phyloP scores from a whole-genome alignment of 768 basidiomycete species.

The Auriculariales sp. region DNA sequence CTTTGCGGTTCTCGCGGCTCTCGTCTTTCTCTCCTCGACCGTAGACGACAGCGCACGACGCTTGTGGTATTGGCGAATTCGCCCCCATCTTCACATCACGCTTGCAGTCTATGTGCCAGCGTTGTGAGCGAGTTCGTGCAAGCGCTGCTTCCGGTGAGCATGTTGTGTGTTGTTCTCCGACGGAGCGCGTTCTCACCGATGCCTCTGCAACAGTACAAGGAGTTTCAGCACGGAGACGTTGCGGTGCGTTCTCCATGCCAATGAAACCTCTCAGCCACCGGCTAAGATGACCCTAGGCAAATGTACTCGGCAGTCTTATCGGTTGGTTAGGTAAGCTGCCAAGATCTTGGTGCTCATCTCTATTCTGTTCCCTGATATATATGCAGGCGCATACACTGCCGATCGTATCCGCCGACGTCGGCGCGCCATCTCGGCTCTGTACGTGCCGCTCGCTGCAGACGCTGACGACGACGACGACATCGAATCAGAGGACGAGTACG shows the following conservation, averaged over 20 bases:
- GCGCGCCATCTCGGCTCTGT: constrained; percentile 72
- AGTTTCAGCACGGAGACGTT: constrained; percentile 60
- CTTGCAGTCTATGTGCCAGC: constrained; percentile 70
- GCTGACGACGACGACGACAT: constrained; percentile 29
- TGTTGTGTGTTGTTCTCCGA: background rate
- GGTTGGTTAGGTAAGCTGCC: no score
- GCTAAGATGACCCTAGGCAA: constrained; percentile 46
- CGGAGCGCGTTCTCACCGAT: background rate
- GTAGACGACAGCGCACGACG: constrained; percentile 75
- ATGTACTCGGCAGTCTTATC: constrained; percentile 60
- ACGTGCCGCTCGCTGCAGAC: constrained; percentile 57
- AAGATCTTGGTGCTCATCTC: no score
- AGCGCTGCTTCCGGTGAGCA: constrained; percentile 62
- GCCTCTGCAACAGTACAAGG: constrained; percentile 41
- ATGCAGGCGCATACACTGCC: constrained; percentile 32
- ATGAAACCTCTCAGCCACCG: constrained; percentile 2
- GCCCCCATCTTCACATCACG: constrained; percentile 51
- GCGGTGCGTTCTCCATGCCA: constrained; percentile 29
- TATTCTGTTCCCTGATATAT: background rate
- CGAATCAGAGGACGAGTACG: constrained; percentile 8
- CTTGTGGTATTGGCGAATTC: constrained; percentile 80
- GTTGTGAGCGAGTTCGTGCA: constrained; percentile 74
- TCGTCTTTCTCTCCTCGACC: constrained; percentile 81
- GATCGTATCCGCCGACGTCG: constrained; percentile 67
- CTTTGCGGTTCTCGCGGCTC: constrained; percentile 55